phyloP scores from a whole-genome alignment of 2,329 filamentous ascomycete genomes.

The Trichoderma sp. region DNA sequence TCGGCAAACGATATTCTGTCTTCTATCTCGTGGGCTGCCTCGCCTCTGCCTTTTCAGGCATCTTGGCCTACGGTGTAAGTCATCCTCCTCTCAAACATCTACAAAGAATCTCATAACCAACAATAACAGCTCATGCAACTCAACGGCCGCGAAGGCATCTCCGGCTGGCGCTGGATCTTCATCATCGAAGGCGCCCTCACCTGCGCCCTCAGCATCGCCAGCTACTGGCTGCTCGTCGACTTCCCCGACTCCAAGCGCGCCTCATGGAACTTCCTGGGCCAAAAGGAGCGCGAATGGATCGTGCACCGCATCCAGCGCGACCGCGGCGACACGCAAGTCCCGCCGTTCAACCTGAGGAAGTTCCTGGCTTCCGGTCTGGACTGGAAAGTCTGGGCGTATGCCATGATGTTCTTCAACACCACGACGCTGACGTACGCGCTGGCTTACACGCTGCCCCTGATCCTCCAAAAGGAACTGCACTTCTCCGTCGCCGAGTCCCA shows the following conservation, averaged over 20 bases:
- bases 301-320: constrained; percentile 59
- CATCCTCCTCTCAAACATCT: constrained; percentile 1
- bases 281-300: constrained; percentile 57
- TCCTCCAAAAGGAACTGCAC: constrained; percentile 65
- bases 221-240: constrained; percentile 64
- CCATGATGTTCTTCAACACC: constrained; percentile 63
- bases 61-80: constrained; percentile 69
- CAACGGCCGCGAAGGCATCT: constrained; percentile 56
- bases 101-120: background rate
- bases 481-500: constrained; percentile 67
- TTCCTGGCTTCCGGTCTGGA: constrained; percentile 55
- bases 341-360: constrained; percentile 53
- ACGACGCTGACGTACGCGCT: constrained; percentile 77
- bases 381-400: constrained; percentile 66
- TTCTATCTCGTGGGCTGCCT: constrained; percentile 73
- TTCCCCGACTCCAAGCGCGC: constrained; percentile 62
- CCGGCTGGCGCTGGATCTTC: constrained; percentile 72
- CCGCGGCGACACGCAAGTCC: constrained; percentile 59
- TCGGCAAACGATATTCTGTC: constrained; percentile 69
- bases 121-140: constrained; percentile 60
- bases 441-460: constrained; percentile 78
- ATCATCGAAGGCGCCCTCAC: constrained; percentile 60
- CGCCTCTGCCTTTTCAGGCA: constrained; percentile 67
- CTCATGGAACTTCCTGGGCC: constrained; percentile 57
- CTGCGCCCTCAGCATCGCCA: constrained; percentile 51